Percentiles rank a stretch among this genome's conserved stretches.
Conservation (phyloP, 345 rosid species). For the Moricandia moricandioides region DNA sequence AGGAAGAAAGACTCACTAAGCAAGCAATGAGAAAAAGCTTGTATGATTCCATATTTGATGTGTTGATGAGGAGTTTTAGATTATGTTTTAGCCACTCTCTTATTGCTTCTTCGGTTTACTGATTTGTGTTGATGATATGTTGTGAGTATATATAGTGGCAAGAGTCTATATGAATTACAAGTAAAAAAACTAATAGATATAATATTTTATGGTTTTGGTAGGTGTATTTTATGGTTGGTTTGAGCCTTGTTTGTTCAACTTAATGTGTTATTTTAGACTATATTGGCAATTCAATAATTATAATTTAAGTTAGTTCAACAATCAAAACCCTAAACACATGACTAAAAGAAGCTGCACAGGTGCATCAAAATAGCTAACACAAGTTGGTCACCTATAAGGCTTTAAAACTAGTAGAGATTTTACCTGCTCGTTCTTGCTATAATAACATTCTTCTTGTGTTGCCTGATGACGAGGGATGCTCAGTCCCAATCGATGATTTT, state of each 20-base stretch:
- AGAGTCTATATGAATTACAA: neutral
- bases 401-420: neutral
- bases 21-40: constrained; percentile 26
- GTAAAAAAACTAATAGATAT: neutral
- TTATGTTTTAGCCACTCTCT: neutral
- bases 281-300: neutral
- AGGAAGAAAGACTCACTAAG: constrained; percentile 17
- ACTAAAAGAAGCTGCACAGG: neutral
- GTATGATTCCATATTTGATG: constrained; percentile 23
- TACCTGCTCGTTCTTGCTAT: neutral
- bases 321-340: neutral
- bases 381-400: neutral
- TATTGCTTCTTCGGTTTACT: neutral
- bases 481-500: constrained; percentile 7
- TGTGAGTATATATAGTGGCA: constrained; percentile 29
- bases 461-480: constrained; percentile 30
- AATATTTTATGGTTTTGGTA: neutral
- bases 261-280: neutral
- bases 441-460: constrained; percentile 15
- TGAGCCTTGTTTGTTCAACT: constrained; percentile 31
- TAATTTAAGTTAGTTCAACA: constrained; percentile 20
- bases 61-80: constrained; percentile 12
- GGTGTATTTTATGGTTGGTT: constrained; percentile 18
- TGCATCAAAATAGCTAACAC: neutral
- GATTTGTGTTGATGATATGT: constrained; percentile 9